phyloP scores from a whole-genome alignment of 192 early-diverging fungal genomes.

The Coemansia sp. region DNA sequence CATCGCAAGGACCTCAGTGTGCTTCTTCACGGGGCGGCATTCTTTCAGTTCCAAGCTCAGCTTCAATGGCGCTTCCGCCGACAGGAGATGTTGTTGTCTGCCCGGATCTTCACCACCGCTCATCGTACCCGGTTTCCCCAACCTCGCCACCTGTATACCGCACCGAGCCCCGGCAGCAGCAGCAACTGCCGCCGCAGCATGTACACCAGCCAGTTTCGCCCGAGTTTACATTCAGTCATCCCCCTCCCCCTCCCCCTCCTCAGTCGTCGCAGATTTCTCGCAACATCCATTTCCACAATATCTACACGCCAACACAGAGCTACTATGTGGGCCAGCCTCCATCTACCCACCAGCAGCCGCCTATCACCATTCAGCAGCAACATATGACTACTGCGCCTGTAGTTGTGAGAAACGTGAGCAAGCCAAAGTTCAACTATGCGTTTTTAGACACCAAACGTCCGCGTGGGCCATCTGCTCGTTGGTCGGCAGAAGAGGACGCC shows the following conservation, averaged over 20 bases:
- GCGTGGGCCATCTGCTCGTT: conserved; percentile 43
- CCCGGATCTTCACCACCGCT: conserved; percentile 13
- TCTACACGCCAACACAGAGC: conserved; percentile 28
- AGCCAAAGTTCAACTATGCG: conserved; percentile 52
- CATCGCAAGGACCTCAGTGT: conserved; percentile 11
- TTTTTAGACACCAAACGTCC: conserved; percentile 50
- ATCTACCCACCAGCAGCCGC: conserved; percentile 11
- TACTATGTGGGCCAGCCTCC: conserved; percentile 22
- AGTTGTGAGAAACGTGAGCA: conserved; percentile 25
- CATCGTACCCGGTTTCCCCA: conserved; percentile 16
- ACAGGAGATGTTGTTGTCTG: conserved; percentile 14
- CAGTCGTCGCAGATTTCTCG: no score
- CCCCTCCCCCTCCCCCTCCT: conserved; percentile 14
- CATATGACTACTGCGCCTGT: conserved; percentile 7
- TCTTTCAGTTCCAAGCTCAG: conserved; percentile 13
- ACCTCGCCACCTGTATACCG: background rate
- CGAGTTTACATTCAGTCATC: conserved; percentile 17
- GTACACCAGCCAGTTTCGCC: conserved; percentile 14
- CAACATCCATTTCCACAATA: background rate
- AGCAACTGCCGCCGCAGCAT: no score
- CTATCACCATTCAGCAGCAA: conserved; percentile 10
- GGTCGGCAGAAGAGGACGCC: conserved; percentile 41
- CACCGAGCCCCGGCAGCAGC: conserved; percentile 14
- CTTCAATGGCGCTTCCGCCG: conserved; percentile 11
- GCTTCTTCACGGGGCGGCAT: conserved; percentile 6